Evolutionary conservation across 208 protist species (phyloP), one percentile per base, ranked within the genome.

Genomic region (Crithidia brevicula): DNA sequence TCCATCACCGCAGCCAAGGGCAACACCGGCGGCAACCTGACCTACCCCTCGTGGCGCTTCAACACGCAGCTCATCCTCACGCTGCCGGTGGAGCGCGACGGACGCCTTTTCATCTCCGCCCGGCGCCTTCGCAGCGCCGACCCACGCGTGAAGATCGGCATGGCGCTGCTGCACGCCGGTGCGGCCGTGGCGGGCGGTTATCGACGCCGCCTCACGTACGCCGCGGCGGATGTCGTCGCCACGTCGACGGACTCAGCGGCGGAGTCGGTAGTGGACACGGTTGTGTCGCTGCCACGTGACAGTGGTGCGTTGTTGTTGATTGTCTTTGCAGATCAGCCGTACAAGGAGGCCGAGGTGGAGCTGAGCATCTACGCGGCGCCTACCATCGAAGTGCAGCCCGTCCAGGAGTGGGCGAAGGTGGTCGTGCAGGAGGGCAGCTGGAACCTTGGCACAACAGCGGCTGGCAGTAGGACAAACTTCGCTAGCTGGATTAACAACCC

Each of bases 401-500:
- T 92, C 46, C 34, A 56, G 63, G 91, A 95, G 67, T 97, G 93
- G 91, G 50, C 82, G 51, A 79, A 72, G n/a, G 76, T 74, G 27
- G 52, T 68, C 10, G 50, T 86, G 53, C 71, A 77, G 58, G 80
- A 93, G 22, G 88, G 89, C 16, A 72, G 77, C 49, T 97, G 93
- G 91, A 74, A 90, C 51, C 82, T 95, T 20, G 93, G 93, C 30
- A 79, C 74, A 49, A 95, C 81, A 10, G 89, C 91, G 15, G 93
- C 89, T 16, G 93, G 93, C 25, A 85, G 80, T 36, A 79, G 91
- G 22, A 61, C 43, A 16, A 57, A 83, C 57, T 87, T 72, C 75
- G 67, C 81, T 4, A 94, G 76, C 66, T 97, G 91, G 89, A 88
- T 93, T 49, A 95, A 96, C 78, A 97, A 97, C 72, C 93, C 93